These are phyloP conservation scores for Penstemon barbatus DNA, from an alignment of 257 asterid species.

Conservation along the genomic window DNA sequence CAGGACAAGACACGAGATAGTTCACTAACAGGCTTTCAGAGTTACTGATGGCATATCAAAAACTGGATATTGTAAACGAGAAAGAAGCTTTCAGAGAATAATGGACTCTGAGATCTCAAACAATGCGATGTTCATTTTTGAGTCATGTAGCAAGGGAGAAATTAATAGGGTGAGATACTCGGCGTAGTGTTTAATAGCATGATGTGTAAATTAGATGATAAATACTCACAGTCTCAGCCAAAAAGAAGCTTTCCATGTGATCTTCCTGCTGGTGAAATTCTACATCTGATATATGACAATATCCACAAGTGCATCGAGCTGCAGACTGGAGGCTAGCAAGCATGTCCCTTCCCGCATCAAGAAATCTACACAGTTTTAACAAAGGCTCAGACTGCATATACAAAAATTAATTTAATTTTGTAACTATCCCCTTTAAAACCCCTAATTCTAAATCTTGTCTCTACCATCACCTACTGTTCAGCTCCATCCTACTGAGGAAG, in stretches of 20 bases:
- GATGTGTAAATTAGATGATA: conserved; percentile 1
- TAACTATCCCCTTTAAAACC: no score
- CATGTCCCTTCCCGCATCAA: conserved; percentile 96
- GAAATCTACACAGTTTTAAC: conserved; percentile 51
- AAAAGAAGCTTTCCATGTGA: conserved; percentile 98
- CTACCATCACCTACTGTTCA: no score
- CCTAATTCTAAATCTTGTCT: no score
- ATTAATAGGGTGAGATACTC: background rate
- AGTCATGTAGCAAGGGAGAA: background rate
- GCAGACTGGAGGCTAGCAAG: conserved; percentile 92
- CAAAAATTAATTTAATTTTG: background rate
- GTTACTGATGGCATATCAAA: background rate
- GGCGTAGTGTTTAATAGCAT: background rate
- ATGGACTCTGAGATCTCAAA: background rate
- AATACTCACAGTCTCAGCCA: conserved; percentile 90
- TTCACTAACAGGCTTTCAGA: background rate
- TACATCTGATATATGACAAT: conserved; percentile 97
- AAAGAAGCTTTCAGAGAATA: background rate
- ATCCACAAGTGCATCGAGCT: conserved; percentile 95
- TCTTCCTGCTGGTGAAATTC: conserved; percentile 94
- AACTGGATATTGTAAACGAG: background rate
- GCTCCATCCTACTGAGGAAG: no score
- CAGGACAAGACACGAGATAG: conserved; percentile 2
- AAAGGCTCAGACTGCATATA: conserved; percentile 18
- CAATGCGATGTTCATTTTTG: background rate